Conservation (phyloP, 768 basidiomycete genomes). For the Boletales sp. region DNA sequence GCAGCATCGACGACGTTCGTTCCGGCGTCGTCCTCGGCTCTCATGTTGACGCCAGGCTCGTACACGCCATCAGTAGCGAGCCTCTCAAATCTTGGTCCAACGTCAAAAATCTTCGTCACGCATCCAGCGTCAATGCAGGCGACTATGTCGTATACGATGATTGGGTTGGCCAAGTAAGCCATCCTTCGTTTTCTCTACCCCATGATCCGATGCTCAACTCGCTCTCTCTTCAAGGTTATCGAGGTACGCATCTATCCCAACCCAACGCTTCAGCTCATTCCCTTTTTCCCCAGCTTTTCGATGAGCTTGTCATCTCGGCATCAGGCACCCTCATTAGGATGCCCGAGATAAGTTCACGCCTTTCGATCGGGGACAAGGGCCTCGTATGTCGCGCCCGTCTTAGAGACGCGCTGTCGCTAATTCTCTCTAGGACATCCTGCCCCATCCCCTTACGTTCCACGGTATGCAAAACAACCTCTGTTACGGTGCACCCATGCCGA, state of each 20-base stretch:
- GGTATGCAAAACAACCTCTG: slow-evolving; percentile 42
- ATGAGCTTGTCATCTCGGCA: slow-evolving; percentile 75
- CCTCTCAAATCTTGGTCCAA: slow-evolving; percentile 62
- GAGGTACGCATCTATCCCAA: slow-evolving; percentile 50
- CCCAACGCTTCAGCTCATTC: slow-evolving; percentile 7
- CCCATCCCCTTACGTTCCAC: slow-evolving; percentile 46
- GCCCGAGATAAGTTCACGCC: slow-evolving; percentile 73
- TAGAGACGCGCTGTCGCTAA: slow-evolving; percentile 1
- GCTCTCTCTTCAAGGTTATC: slow-evolving; percentile 49
- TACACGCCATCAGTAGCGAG: slow-evolving; percentile 69
- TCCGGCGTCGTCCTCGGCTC: slow-evolving; percentile 73
- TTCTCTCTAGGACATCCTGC: slow-evolving; percentile 58
- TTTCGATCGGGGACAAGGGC: slow-evolving; percentile 74
- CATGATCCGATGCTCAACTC: background rate
- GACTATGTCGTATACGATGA: slow-evolving; percentile 81
- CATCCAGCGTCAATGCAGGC: slow-evolving; percentile 63
- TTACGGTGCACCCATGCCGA: slow-evolving; percentile 41
- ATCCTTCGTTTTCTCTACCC: slow-evolving; percentile 5
- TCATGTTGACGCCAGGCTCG: slow-evolving; percentile 61
- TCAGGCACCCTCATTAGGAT: slow-evolving; percentile 65
- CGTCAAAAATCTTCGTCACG: slow-evolving; percentile 52
- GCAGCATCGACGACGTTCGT: slow-evolving; percentile 65
- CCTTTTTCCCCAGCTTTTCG: slow-evolving; percentile 58
- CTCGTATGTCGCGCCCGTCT: slow-evolving; percentile 41
- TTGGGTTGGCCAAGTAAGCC: slow-evolving; percentile 84